These are phyloP conservation scores for Sambucus nigra DNA, from an alignment of 129 eudicot genomes.

Conservation along the genomic window DNA sequence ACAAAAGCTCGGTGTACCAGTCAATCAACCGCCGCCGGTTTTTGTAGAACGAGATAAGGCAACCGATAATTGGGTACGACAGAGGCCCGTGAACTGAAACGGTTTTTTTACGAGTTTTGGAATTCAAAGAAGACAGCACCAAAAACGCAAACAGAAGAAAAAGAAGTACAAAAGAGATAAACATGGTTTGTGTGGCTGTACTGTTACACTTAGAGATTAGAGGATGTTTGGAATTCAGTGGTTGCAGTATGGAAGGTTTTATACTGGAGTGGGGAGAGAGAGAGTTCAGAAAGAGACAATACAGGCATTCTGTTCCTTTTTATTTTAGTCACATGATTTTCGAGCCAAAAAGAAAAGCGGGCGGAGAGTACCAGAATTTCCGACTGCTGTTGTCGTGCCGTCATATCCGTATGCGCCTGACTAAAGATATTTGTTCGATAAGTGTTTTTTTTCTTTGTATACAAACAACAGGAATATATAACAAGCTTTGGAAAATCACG, in stretches of 20 bases:
- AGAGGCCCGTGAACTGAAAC: slow-evolving; percentile 9
- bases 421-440: too few species aligned
- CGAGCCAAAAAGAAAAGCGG: slow-evolving; percentile 1
- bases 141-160: slow-evolving; percentile 18
- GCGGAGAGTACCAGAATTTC: too few species aligned
- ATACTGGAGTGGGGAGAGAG: slow-evolving; percentile 3
- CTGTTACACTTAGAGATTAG: background rate
- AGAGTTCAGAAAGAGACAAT: slow-evolving; percentile 3
- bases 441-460: too few species aligned
- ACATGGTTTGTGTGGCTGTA: slow-evolving; percentile 15
- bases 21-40: slow-evolving; percentile 55
- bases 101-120: background rate
- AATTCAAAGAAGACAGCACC: slow-evolving; percentile 18
- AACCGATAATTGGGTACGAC: slow-evolving; percentile 57
- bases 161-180: slow-evolving; percentile 16
- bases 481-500: too few species aligned
- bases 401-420: too few species aligned
- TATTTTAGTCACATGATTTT: background rate
- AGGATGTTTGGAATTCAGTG: too few species aligned
- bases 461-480: too few species aligned
- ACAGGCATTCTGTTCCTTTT: background rate
- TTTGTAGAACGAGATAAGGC: slow-evolving; percentile 41
- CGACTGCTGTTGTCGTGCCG: too few species aligned
- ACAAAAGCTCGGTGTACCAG: slow-evolving; percentile 78
- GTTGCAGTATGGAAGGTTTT: background rate